Evolutionary conservation across 768 basidiomycete species (phyloP), one percentile per base, ranked within the genome.

Genomic region (Paxillus ammoniavirescens): DNA sequence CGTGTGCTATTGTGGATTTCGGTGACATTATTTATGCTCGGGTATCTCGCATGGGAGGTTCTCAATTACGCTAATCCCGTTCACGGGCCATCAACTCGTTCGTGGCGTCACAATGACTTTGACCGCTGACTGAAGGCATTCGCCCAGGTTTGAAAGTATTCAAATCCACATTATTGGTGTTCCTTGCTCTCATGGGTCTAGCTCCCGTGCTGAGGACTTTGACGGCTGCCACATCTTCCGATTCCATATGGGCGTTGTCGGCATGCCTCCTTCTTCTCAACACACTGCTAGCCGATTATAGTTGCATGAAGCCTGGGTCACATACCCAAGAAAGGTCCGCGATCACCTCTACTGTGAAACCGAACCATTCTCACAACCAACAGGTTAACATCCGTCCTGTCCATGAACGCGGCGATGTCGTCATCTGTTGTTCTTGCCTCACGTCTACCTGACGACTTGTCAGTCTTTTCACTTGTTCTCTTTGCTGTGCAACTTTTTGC

Each of bases 221-320:
- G 64, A 96, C 93, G 28, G 89, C 91, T 37, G 92, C 95, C 23
- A 98, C 95, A 4, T 97, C 96, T 37, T 91, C 91, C 12, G 97
- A 99, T 69, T 93, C 93, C 28, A 95, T 98, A 59, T 98, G 93
- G 93, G 94, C 96, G 6, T 73, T 98, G 47, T 83, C 93, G n/a
- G 90, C 91, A 4, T 77, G 79, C 48, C 81, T 98, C 42, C 91
- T 98, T 69, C 75, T 83, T 49, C 74, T 97, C 37, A 93, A 95
- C 66, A 78, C 85, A 17, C 73, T 95, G 53, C 74, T 98, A 45
- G 89, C 89, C 13, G 93, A 97, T 71, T 96, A 93, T 67, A 81
- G 83, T 55, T 75, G 78, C 55, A 71, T 73, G 49, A 71, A 74
- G 52, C 66, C 70, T 41, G 67, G 72, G 51, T 75, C 73, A 53